Base-by-base conservation (phyloP, 2,329 filamentous ascomycete species). In the Chaetomiaceae sp. region DNA sequence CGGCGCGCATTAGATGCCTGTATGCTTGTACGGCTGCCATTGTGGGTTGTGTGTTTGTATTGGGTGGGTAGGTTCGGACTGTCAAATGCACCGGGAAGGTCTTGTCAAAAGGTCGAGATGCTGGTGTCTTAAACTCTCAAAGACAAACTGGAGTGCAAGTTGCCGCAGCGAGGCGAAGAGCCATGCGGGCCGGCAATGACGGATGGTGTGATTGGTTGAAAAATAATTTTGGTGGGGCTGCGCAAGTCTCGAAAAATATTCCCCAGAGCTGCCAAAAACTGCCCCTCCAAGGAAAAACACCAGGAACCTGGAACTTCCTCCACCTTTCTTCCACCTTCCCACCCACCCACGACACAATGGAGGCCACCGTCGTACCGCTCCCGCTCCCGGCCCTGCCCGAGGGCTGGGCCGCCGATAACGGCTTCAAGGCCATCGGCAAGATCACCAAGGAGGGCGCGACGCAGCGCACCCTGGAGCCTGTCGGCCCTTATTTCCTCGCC, bases 401-500 rank as follows among this genome's bases (percentile, higher is more conserved):
- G 64, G 89, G 83, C 62, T 97, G 92, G 91, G 76, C 80, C 40
- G 86, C 82, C 56, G 90, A 95, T 55, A 95, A 95, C 71, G 89
- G 95, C 71, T 96, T 97, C 81, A 93, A 93, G 75, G 72, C 86
- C 51, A 69, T 95, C 59, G 87, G 86, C 63, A 77, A 83, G 62
- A 78, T 97, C 57, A 91, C 87, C 56, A 47, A 55, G 41, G 56
- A 53, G 8, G 73, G 79, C 58, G 83, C 89, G 34, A 86, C 83
- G 44, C 85, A 91, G 75, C 86, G 93, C 67, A 92, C 87, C 68
- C 85, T 99, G 64, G 93, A 97, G 77, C 91, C 93, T 48, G 89
- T 97, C 61, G 93, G 93, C 62, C 92, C 93, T 71, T 89, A 96
- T 77, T 99, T 96, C 78, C 85, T 99, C 60, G 93, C 93, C 61